Percentiles rank a stretch among this genome's conserved stretches.
phyloP scores from a whole-genome alignment of 148 eudicot genomes.

The Chenopodium quinoa region DNA sequence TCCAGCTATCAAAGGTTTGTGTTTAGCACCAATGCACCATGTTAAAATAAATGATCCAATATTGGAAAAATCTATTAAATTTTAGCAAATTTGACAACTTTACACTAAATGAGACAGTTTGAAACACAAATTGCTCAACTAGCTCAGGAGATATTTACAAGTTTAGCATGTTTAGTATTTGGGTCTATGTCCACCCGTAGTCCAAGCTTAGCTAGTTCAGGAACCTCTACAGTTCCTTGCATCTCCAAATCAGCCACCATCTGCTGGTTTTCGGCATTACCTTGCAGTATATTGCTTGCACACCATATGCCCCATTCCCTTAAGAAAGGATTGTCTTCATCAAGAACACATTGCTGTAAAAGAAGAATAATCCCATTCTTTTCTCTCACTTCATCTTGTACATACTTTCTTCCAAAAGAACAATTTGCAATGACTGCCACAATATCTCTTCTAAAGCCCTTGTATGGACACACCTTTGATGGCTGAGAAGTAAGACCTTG shows the following conservation, averaged over 20 bases:
- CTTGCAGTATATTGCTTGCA: slow-evolving; percentile 62
- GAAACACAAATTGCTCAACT: not conserved
- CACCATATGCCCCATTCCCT: slow-evolving; percentile 93
- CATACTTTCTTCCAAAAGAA: slow-evolving; percentile 52
- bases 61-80: not conserved
- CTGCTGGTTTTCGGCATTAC: slow-evolving; percentile 62
- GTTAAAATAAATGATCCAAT: not conserved
- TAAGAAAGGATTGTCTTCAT: slow-evolving; percentile 84
- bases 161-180: slow-evolving; percentile 57
- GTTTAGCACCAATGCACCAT: not conserved
- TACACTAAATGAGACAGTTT: not conserved
- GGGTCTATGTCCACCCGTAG: slow-evolving; percentile 79
- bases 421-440: slow-evolving; percentile 79
- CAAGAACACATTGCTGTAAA: slow-evolving; percentile 76
- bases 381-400: slow-evolving; percentile 73
- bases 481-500: slow-evolving; percentile 24
- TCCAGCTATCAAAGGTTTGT: too few species aligned
- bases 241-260: slow-evolving; percentile 69
- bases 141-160: slow-evolving; percentile 56
- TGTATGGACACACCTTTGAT: slow-evolving; percentile 61
- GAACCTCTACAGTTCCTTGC: slow-evolving; percentile 71
- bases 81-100: not conserved
- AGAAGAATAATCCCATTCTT: slow-evolving; percentile 58
- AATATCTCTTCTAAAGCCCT: slow-evolving; percentile 78
- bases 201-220: slow-evolving; percentile 67